Conservation (phyloP, 371 early-diverging fungal genomes). For the Zychaea mexicana region DNA sequence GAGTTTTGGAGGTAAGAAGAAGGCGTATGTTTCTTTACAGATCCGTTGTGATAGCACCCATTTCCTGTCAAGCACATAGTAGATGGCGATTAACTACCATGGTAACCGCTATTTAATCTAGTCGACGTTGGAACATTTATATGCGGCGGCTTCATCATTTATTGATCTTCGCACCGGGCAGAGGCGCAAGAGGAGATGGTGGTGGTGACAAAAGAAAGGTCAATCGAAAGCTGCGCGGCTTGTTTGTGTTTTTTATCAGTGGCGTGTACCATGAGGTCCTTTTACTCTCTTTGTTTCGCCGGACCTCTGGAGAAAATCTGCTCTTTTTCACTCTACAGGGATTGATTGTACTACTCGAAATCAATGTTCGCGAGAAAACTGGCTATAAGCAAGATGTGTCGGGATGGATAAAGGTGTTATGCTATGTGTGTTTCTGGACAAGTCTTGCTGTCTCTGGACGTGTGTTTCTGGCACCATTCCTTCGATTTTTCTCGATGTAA, state of each 20-base stretch:
- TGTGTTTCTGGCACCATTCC: constrained; percentile 39
- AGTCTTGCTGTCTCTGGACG: constrained; percentile 35
- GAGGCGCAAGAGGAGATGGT: neutral
- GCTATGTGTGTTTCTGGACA: neutral
- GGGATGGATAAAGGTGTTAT: neutral
- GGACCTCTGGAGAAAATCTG: constrained; percentile 37
- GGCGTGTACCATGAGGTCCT: constrained; percentile 40
- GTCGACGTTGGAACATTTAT: constrained; percentile 39
- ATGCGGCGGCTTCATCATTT: constrained; percentile 31
- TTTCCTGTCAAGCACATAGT: no score
- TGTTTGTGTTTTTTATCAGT: constrained; percentile 33
- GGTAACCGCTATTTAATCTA: neutral
- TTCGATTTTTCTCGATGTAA: constrained; percentile 12
- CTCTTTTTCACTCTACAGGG: constrained; percentile 37
- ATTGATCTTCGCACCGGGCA: constrained; percentile 12
- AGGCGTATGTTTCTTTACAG: no score
- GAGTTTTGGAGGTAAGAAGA: constrained; percentile 45
- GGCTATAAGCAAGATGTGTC: neutral
- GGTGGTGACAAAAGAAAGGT: neutral
- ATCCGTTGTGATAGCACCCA: no score
- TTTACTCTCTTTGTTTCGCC: constrained; percentile 34
- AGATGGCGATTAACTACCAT: no score
- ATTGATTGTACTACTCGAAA: constrained; percentile 7
- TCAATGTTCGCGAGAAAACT: neutral
- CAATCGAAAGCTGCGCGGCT: constrained; percentile 17